phyloP scores from a whole-genome alignment of 441 rosid species.

The Erysimum pusillum region DNA sequence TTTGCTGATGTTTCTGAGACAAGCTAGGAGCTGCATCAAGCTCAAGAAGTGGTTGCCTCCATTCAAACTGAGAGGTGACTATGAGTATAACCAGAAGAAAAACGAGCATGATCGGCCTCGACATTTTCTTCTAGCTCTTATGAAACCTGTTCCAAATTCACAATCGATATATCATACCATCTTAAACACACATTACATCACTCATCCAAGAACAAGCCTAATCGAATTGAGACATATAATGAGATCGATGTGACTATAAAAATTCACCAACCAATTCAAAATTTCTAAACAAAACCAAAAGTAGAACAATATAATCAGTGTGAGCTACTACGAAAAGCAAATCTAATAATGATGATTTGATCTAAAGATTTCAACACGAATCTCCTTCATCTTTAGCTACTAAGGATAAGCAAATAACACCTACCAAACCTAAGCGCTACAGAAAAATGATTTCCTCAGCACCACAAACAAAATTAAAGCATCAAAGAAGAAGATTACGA shows the following conservation, averaged over 20 bases:
- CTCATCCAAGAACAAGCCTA: constrained; percentile 9
- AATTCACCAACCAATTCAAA: neutral
- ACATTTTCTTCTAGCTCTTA: too few relatives aligned
- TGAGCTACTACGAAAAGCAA: neutral
- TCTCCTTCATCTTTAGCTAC: neutral
- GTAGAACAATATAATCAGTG: neutral
- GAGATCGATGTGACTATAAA: neutral
- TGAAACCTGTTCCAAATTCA: constrained; percentile 34
- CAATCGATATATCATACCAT: too few relatives aligned
- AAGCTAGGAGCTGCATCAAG: constrained; percentile 52
- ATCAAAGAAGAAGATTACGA: neutral
- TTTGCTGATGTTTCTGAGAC: constrained; percentile 63
- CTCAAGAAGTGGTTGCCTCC: constrained; percentile 87
- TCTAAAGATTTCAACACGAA: neutral
- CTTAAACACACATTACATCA: constrained; percentile 7
- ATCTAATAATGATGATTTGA: neutral
- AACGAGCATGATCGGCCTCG: constrained; percentile 78
- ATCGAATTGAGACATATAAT: constrained; percentile 1
- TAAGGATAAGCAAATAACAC: neutral
- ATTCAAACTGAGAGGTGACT: constrained; percentile 93
- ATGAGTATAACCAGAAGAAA: constrained; percentile 71
- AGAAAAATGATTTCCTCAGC: neutral
- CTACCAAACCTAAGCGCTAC: constrained; percentile 13
- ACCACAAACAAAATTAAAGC: constrained; percentile 15
- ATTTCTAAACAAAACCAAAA: neutral